Conservation (phyloP, 2,329 filamentous ascomycete genomes). For the Calonectria ilicicola region DNA sequence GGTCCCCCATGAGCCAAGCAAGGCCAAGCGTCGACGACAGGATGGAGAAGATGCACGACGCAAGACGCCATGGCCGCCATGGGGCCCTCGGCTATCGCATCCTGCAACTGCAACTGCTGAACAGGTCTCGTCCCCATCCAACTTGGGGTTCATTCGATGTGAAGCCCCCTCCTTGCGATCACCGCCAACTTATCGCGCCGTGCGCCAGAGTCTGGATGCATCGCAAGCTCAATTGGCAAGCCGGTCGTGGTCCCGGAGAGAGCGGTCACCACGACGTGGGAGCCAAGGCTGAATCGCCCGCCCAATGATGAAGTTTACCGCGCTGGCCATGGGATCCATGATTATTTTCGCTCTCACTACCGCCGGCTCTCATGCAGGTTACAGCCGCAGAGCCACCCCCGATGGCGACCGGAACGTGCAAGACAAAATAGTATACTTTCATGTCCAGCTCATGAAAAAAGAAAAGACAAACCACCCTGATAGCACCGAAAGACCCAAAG, state of each 20-base stretch:
- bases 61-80: conserved; percentile 20
- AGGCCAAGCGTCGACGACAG: background rate
- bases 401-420: conserved; percentile 10
- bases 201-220: background rate
- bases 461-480: conserved; percentile 10
- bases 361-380: conserved; percentile 31
- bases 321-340: conserved; percentile 31
- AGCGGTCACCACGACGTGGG: conserved; percentile 11
- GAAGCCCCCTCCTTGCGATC: background rate
- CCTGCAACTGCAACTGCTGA: background rate
- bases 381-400: conserved; percentile 28
- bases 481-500: conserved; percentile 5
- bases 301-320: conserved; percentile 17
- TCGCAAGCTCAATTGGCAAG: conserved; percentile 5
- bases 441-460: background rate
- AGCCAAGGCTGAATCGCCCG: background rate
- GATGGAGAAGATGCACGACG: background rate
- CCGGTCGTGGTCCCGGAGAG: background rate
- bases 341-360: conserved; percentile 25
- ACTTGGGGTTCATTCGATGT: background rate
- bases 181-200: conserved; percentile 1
- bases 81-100: conserved; percentile 39
- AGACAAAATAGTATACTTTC: background rate
- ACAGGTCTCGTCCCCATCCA: background rate
- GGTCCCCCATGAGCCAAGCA: conserved; percentile 4